Percentiles rank a stretch among this genome's conserved stretches.
phyloP scores from a whole-genome alignment of 768 basidiomycete species.

The Leccinum olivaceopallidum region DNA sequence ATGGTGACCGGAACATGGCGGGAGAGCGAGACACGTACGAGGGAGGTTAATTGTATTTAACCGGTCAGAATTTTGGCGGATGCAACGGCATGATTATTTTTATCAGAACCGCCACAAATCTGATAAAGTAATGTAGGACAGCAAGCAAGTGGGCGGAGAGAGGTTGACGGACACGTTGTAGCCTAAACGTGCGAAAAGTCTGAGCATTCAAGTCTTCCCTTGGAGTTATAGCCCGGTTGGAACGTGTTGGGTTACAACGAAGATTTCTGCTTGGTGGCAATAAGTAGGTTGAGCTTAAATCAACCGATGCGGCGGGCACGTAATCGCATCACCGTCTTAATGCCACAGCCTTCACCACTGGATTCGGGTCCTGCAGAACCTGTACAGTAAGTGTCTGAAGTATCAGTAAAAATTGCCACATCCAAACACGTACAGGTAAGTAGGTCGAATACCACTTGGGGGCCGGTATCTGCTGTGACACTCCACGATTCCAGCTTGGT shows the following conservation, averaged over 20 bases:
- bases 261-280: neutral
- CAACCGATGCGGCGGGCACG: too few species aligned
- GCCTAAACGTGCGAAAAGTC: constrained; percentile 1
- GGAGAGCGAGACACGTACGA: neutral
- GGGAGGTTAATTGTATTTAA: neutral
- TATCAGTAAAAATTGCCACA: too few species aligned
- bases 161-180: neutral
- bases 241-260: neutral
- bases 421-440: too few species aligned
- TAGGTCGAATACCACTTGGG: too few species aligned
- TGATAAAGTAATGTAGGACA: neutral
- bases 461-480: too few species aligned
- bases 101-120: neutral
- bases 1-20: constrained; percentile 1
- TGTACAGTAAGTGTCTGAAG: too few species aligned
- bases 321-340: too few species aligned
- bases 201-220: constrained; percentile 2
- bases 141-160: neutral
- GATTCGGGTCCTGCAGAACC: too few species aligned
- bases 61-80: neutral
- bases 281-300: neutral
- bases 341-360: too few species aligned
- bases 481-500: too few species aligned
- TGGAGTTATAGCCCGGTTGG: neutral
- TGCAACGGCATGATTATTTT: neutral